phyloP scores from a whole-genome alignment of 2,329 filamentous ascomycete species.

The Fusarium clavum region DNA sequence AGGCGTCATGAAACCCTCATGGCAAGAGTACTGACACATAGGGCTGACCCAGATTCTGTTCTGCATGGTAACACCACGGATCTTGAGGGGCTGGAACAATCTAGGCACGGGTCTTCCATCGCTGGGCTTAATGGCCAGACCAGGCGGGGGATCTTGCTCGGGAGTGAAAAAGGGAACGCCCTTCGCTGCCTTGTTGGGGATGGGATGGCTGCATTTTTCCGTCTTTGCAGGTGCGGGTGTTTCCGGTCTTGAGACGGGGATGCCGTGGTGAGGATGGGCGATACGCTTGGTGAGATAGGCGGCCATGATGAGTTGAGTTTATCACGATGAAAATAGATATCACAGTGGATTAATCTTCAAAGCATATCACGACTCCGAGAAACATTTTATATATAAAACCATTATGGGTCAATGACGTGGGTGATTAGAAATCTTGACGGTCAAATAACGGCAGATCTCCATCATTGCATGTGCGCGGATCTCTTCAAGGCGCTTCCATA shows the following conservation, averaged over 20 bases:
- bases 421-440: slow-evolving; percentile 27
- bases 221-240: slow-evolving; percentile 40
- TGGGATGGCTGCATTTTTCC: slow-evolving; percentile 39
- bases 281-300: slow-evolving; percentile 46
- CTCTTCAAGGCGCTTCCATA: not conserved
- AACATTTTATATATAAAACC: slow-evolving; percentile 11
- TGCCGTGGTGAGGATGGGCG: slow-evolving; percentile 45
- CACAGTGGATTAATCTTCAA: not conserved
- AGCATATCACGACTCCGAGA: not conserved
- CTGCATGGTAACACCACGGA: slow-evolving; percentile 57
- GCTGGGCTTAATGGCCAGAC: slow-evolving; percentile 57
- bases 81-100: slow-evolving; percentile 60
- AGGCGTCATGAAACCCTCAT: slow-evolving; percentile 70
- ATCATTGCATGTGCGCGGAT: not conserved
- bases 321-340: not conserved
- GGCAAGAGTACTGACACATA: slow-evolving; percentile 60
- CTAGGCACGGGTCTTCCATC: slow-evolving; percentile 63
- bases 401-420: slow-evolving; percentile 26
- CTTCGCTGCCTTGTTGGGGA: slow-evolving; percentile 46
- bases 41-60: slow-evolving; percentile 62
- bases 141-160: slow-evolving; percentile 57
- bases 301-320: slow-evolving; percentile 34
- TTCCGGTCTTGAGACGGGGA: slow-evolving; percentile 41
- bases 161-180: slow-evolving; percentile 61
- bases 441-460: not conserved